Conservation (phyloP, 2,329 filamentous ascomycete species). For the Neopestalotiopsis clavispora region DNA sequence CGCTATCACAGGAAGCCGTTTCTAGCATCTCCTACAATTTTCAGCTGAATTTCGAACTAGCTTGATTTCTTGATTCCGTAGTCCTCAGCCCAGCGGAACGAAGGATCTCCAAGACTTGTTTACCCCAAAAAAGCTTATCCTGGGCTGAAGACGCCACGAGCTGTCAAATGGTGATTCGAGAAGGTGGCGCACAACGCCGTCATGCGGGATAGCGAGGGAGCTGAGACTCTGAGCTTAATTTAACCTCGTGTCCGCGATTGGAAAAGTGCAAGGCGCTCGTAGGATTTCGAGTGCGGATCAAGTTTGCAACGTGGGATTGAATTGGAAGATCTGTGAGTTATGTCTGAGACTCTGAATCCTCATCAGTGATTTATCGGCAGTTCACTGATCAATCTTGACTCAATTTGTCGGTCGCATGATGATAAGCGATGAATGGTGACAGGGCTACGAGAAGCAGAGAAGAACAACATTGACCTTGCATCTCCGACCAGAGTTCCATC, state of each 20-base stretch:
- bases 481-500: too few relatives aligned
- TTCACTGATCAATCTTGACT: too few relatives aligned
- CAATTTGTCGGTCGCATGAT: too few relatives aligned
- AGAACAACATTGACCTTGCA: too few relatives aligned
- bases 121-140: not conserved
- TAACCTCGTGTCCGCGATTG: slow-evolving; percentile 3
- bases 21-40: not conserved
- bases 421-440: too few relatives aligned
- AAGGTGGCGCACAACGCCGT: not conserved
- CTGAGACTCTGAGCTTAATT: slow-evolving; percentile 10
- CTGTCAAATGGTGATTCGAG: not conserved
- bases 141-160: not conserved
- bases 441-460: too few relatives aligned
- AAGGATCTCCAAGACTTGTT: not conserved
- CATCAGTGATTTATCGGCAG: too few relatives aligned
- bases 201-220: not conserved
- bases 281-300: not conserved
- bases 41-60: not conserved
- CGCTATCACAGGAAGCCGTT: not conserved
- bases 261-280: not conserved
- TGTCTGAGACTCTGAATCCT: too few relatives aligned
- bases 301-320: not conserved
- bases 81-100: not conserved
- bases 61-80: too few relatives aligned
- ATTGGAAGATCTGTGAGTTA: not conserved